Evolutionary conservation across 1,139 yeast genomes (phyloP).

Genomic region (Candida sojae): DNA sequence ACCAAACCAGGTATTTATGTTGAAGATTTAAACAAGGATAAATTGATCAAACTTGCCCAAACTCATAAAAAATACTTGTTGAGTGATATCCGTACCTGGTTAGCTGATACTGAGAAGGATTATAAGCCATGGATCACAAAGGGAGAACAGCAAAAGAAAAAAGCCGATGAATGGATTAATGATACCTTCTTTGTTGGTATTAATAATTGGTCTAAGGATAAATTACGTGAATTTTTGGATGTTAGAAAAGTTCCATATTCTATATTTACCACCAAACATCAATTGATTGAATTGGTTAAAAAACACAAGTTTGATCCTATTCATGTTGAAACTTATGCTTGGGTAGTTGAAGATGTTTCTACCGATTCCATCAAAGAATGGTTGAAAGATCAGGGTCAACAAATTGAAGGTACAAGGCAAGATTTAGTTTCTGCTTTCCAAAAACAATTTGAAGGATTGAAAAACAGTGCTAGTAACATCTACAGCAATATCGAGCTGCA

Average conservation of each 20-base stretch:
- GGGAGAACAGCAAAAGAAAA: slow-evolving; percentile 18
- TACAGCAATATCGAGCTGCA: slow-evolving; percentile 16
- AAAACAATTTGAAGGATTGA: slow-evolving; percentile 9
- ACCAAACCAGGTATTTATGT: slow-evolving; percentile 24
- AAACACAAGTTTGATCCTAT: slow-evolving; percentile 41
- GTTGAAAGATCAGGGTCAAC: slow-evolving; percentile 25
- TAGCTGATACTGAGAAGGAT: slow-evolving; percentile 23
- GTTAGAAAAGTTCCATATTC: slow-evolving; percentile 53
- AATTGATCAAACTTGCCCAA: slow-evolving; percentile 20
- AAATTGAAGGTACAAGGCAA: slow-evolving; percentile 26
- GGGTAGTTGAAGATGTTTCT: slow-evolving; percentile 23
- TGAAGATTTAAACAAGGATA: slow-evolving; percentile 19
- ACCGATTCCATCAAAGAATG: slow-evolving; percentile 24
- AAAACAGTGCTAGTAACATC: slow-evolving; percentile 9
- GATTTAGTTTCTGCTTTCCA: slow-evolving; percentile 21
- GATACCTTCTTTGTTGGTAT: slow-evolving; percentile 48
- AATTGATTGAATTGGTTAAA: slow-evolving; percentile 50
- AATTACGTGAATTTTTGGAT: slow-evolving; percentile 52
- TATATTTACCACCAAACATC: slow-evolving; percentile 43
- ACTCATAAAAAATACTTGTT: slow-evolving; percentile 34
- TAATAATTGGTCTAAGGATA: slow-evolving; percentile 49
- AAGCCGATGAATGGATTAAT: slow-evolving; percentile 34
- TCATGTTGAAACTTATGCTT: slow-evolving; percentile 21
- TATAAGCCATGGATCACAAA: slow-evolving; percentile 26
- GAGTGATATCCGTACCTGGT: slow-evolving; percentile 44